Evolutionary conservation across 2,329 filamentous ascomycete species (phyloP).

Genomic region (Penicillium sp.): DNA sequence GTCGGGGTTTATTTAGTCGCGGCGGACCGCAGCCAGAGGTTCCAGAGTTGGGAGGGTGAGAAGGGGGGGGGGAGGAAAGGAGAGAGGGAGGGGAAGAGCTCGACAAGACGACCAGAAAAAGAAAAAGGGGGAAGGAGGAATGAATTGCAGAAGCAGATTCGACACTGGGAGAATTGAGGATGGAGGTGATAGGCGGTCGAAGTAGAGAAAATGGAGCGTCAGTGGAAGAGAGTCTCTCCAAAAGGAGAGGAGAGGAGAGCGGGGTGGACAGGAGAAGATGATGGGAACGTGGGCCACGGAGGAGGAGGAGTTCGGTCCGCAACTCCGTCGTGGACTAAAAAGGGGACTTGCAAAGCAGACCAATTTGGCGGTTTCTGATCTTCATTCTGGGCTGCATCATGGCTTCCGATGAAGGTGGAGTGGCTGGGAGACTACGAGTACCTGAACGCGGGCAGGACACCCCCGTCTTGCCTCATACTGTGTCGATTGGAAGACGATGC

Average conservation of each 20-base stretch:
- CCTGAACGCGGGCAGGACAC: no score
- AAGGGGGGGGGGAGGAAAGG: background rate
- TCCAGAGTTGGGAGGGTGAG: slow-evolving; percentile 4
- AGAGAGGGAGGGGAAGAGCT: slow-evolving; percentile 2
- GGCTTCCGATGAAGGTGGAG: no score
- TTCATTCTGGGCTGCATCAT: no score
- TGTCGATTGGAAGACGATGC: no score
- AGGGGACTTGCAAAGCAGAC: no score
- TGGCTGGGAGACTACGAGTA: no score
- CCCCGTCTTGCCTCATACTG: no score
- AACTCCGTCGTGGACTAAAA: no score
- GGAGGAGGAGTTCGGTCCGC: background rate
- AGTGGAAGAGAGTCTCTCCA: no score
- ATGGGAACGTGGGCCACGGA: background rate
- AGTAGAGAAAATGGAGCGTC: background rate
- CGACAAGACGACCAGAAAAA: background rate
- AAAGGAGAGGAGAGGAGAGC: background rate
- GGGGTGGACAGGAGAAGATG: background rate
- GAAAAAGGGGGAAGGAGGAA: background rate
- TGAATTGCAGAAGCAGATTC: background rate
- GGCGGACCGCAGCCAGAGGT: slow-evolving; percentile 1
- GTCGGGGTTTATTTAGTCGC: slow-evolving; percentile 2
- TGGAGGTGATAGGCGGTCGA: background rate
- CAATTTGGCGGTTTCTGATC: no score
- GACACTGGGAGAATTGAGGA: background rate